Evolutionary conservation across 345 rosid genomes (phyloP), one percentile per base, ranked within the genome.

Genomic region (Arabidopsis arenosa): DNA sequence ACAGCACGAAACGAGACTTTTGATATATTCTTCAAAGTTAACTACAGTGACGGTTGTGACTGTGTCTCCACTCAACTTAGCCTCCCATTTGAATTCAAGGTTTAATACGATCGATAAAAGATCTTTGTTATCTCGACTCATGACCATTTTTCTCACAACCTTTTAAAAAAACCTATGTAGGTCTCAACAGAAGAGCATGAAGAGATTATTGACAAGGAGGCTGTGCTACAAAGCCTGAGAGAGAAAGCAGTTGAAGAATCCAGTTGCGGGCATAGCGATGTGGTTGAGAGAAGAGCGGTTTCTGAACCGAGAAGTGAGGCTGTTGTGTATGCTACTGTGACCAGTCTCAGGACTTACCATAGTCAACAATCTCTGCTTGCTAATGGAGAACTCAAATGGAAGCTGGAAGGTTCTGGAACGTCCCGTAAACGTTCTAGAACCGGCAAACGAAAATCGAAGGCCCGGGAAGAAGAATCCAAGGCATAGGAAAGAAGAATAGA

Each of bases 41-140:
- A 89, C 80, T 85, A 92, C 68, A 83, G 80, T 26, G 93, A 90
- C 59, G 98, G 93, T 48, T 95, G 99, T 70, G 97, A 91, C 65
- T 90, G 93, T 73, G 80, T 39, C 54, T 55, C 66, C 83, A 85
- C 87, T 72, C 80, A 86, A 76, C 77, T 92, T 36, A 82, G 56
- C 70, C 78, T 95, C 66, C 93, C 97, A n/a, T 88, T 95, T 75
- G 75, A 85, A 69, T 85, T 81, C 37, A 75, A 86, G 97, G 99
- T 95, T 70, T 51, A 33, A n/a, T 41, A 52, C 84, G 41, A 80
- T 72, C 4, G 2, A 61, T 35, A 21, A 69, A 69, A 53, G 52
- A 14, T 12, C 62, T 26, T 39, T 37, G 3, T 26, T 44, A 63
- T 70, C 43, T 73, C 45, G 32, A 33, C 61, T 57, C 5, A 0